These are phyloP conservation scores for Paramecium primaurelia DNA, from an alignment of 73 alveolate species.

Conservation along the genomic window DNA sequence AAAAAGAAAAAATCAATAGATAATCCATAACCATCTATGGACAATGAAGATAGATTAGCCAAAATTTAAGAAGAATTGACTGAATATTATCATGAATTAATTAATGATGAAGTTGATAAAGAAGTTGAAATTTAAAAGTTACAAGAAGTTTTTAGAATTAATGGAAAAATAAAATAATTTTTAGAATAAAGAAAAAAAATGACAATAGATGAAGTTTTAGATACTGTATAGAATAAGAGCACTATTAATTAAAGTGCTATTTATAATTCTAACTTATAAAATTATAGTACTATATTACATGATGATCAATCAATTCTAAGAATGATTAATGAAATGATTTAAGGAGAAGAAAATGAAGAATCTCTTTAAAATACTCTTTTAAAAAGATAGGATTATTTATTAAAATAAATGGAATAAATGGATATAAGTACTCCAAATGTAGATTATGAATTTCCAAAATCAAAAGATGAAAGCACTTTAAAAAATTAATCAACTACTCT, in stretches of 20 bases:
- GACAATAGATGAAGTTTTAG: neutral
- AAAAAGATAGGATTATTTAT: neutral
- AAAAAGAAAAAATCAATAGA: neutral
- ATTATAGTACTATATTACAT: constrained; percentile 30
- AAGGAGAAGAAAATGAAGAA: neutral
- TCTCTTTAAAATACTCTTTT: neutral
- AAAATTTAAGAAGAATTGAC: neutral
- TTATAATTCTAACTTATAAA: neutral
- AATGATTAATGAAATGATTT: constrained; percentile 26
- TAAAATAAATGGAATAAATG: neutral
- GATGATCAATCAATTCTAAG: constrained; percentile 3
- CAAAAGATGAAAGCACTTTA: neutral
- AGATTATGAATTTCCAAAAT: neutral
- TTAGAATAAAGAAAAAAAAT: neutral
- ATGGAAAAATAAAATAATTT: neutral
- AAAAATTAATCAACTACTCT: neutral
- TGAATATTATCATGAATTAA: constrained; percentile 3
- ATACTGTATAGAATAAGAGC: neutral
- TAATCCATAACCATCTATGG: neutral
- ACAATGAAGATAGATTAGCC: constrained; percentile 2
- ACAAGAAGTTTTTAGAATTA: neutral
- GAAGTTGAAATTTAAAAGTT: neutral
- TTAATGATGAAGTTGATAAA: constrained; percentile 4
- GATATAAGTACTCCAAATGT: neutral
- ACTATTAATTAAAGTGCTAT: neutral